Evolutionary conservation across 805 yeast species (phyloP), one percentile per base, ranked within the genome.

Genomic region (Pichia membranifaciens): DNA sequence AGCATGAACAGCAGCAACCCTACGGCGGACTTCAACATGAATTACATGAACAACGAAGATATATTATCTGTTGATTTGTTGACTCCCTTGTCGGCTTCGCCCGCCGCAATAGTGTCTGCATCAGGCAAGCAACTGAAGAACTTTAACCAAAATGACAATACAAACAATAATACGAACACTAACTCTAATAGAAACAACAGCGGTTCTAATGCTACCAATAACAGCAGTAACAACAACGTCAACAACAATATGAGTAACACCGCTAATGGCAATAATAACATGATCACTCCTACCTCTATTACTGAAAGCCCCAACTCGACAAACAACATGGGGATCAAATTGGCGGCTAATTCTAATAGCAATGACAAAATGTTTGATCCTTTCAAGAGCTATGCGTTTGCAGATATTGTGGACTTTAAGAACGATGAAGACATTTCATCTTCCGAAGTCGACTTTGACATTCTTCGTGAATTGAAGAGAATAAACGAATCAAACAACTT

Each of bases 271-370:
- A 34, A 7, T 15, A 10, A 33, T 6, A 56, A 46, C 41, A 45
- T 57, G 46, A 58, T 59, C 1, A 60, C 64, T 2, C 64, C 65
- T 12, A 60, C 64, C 4, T 44, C 51, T 13, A 47, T 44, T 43
- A 31, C 42, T 4, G 44, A 49, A 41, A 44, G 49, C 25, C 52
- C 52, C 9, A 41, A 48, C 21, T 29, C 35, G 9, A 29, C 21
- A 12, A 41, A 18, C 20, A 31, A 9, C 29, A 10, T n/a, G 7
- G 48, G 51, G 17, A 37, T 47, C 1, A 41, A 16, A 16, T 16
- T 16, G 7, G 16, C 49, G 3, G 38, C 31, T 29, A 32, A 38
- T n/a, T 25, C 39, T 12, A 29, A 38, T 12, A 51, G 43, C 16
- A 33, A 17, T 20, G 41, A 44, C 9, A 38, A 45, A 18, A 8